Base-by-base conservation (phyloP, 768 basidiomycete species). In the Coprinellus micaceus region DNA sequence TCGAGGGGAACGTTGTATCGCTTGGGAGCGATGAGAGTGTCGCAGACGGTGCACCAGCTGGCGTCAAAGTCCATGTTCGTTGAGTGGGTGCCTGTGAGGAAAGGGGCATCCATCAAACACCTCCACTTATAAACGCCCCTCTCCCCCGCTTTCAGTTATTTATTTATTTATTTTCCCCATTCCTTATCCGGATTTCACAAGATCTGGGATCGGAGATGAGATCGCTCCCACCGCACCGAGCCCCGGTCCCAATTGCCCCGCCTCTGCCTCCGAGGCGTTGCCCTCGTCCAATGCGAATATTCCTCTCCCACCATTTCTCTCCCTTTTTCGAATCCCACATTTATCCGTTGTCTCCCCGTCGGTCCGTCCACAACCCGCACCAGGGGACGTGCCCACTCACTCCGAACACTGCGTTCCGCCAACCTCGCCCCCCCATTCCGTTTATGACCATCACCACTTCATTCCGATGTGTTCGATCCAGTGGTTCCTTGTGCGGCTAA, bases 21-120 rank as follows among this genome's bases (percentile, higher is more conserved):
- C 66, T 89, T 89, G n/a, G 91, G 90, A n/a, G 82, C 73, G 61
- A 93, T 91, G 60, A 86, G 85, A 62, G 82, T 76, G 64, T 84
- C 81, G 76, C 91, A 93, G 65, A 82, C 82, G 49, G 88, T 87
- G 79, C 90, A 92, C 86, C 87, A 93, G 54, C 83, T 75, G 59
- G 85, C 79, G 73, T 89, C 89, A 73, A 84, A 77, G 50, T 79
- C 76, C 74, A 76, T 75, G 29, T 36, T 48, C 43, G 11, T 28
- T 21, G 54, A n/a, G 48, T 56, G 47, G 33, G 48, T 39, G 52
- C 44, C 33, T 48, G 59, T 57, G 60, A 56, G 56, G 60, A 57
- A 28, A 57, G 51, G 57, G 52, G 54, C 43, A 37, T 61, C 46
- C 33, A 51, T 47, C 24, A 45, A 29, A 24, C 10, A n/a, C 51